These are phyloP conservation scores for Maudiozyma barnettii DNA, from an alignment of 805 yeast species.

Conservation along the genomic window DNA sequence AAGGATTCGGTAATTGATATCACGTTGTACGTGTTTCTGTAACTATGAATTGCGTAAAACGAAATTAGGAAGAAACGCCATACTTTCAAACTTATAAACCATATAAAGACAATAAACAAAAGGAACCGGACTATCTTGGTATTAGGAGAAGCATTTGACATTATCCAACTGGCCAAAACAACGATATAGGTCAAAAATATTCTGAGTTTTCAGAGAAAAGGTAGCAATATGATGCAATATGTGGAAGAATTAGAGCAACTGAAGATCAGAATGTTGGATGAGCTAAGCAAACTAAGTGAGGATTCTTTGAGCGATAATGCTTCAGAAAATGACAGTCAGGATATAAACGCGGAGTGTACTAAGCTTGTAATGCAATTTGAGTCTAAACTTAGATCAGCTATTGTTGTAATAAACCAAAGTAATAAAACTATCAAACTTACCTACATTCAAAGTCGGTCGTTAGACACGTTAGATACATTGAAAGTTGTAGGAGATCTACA, in stretches of 20 bases:
- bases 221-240: not conserved
- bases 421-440: slow-evolving; percentile 9
- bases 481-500: slow-evolving; percentile 4
- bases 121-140: too few relatives aligned
- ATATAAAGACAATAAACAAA: too few relatives aligned
- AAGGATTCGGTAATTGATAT: too few relatives aligned
- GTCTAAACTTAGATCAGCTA: slow-evolving; percentile 8
- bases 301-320: not conserved
- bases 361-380: slow-evolving; percentile 11
- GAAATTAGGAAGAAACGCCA: too few relatives aligned
- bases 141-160: too few relatives aligned
- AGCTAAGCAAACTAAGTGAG: not conserved
- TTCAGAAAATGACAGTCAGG: not conserved
- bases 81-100: too few relatives aligned
- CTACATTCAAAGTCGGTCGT: slow-evolving; percentile 9
- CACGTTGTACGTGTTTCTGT: too few relatives aligned
- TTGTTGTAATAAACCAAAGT: slow-evolving; percentile 12
- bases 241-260: not conserved
- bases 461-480: slow-evolving; percentile 7
- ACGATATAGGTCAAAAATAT: too few relatives aligned
- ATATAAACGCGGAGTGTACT: not conserved
- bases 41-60: too few relatives aligned
- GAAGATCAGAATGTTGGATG: not conserved
- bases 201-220: not conserved
- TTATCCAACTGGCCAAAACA: too few relatives aligned